Evolutionary conservation across 495 filamentous ascomycete genomes (phyloP).

Genomic region (Saxophila tyrrhenica): DNA sequence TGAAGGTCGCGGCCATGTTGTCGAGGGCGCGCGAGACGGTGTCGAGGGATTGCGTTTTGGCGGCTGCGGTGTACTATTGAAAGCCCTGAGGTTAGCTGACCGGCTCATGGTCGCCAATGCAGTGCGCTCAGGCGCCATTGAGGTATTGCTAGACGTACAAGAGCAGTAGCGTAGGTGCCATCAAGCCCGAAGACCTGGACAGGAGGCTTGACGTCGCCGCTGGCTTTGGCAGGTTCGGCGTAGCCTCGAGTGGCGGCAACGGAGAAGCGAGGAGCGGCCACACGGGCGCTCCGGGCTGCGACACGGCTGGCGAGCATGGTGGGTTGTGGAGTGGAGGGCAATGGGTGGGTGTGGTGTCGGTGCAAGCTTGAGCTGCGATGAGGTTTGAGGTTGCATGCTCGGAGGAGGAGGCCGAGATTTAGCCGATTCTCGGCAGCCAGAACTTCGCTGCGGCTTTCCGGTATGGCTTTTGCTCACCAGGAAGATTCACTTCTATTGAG

Average conservation of each 20-base stretch:
- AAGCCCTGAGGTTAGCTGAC: background rate
- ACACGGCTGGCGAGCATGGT: constrained; percentile 55
- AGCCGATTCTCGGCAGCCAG: background rate
- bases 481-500: background rate
- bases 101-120: background rate
- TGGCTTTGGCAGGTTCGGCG: constrained; percentile 53
- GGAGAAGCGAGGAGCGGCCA: constrained; percentile 40
- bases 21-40: constrained; percentile 62
- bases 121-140: background rate
- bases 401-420: background rate
- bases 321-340: constrained; percentile 10
- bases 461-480: background rate
- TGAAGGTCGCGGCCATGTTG: constrained; percentile 56
- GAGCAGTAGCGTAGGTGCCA: constrained; percentile 93
- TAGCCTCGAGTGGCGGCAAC: constrained; percentile 45
- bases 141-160: constrained; percentile 51
- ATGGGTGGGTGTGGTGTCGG: background rate
- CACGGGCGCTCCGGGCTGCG: constrained; percentile 45
- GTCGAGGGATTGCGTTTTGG: constrained; percentile 77
- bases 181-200: constrained; percentile 89
- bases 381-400: background rate
- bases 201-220: constrained; percentile 55
- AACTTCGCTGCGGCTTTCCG: background rate
- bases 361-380: background rate
- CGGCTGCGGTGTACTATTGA: constrained; percentile 81